Conservation (phyloP, 2,329 filamentous ascomycete species). For the Talaromyces verruculosus region DNA sequence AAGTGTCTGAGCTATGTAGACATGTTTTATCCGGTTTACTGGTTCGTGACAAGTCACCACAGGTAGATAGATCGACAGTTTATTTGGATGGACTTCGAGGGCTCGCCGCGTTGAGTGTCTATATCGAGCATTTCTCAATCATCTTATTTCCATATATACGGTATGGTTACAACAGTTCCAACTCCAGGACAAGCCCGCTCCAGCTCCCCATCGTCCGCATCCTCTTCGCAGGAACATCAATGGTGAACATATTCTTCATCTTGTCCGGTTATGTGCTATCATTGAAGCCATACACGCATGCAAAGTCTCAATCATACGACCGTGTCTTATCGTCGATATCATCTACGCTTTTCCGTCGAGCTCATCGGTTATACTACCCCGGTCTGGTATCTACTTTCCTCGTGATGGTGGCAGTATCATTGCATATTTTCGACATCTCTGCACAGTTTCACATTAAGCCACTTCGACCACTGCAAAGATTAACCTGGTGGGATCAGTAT, state of each 20-base stretch:
- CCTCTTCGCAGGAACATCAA: not conserved
- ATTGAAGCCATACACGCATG: not conserved
- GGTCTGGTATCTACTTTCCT: not conserved
- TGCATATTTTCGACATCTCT: not conserved
- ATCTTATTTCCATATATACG: not conserved
- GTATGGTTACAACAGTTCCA: not conserved
- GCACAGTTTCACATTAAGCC: not conserved
- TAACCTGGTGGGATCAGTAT: not conserved
- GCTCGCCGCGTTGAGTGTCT: not conserved
- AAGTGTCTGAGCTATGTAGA: not conserved
- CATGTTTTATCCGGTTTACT: not conserved
- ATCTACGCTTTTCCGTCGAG: not conserved
- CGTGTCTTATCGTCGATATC: not conserved
- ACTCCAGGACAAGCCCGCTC: not conserved
- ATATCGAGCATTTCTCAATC: not conserved
- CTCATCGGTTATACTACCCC: not conserved
- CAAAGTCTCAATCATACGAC: not conserved
- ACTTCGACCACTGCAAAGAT: not conserved
- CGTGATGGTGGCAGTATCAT: not conserved
- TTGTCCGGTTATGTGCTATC: not conserved
- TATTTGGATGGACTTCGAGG: not conserved
- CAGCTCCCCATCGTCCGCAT: not conserved
- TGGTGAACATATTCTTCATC: not conserved
- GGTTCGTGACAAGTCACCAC: not conserved
- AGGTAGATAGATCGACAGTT: not conserved